These are phyloP conservation scores for Colletotrichum coccodes DNA, from an alignment of 2,329 filamentous ascomycete genomes.

Conservation along the genomic window DNA sequence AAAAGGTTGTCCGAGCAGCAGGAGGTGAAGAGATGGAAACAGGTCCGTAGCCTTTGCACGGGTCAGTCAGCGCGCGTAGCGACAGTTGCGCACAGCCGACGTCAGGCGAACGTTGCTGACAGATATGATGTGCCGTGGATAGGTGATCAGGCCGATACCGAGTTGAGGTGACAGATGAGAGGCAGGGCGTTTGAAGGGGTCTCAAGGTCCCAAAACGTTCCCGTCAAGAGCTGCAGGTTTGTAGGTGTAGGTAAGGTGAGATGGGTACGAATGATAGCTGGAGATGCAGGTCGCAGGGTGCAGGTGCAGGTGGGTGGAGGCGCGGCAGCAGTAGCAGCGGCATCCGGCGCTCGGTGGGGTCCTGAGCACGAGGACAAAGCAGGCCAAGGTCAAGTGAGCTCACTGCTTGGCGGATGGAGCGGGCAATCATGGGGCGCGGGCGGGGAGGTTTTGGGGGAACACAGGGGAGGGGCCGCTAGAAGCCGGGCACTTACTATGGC, in stretches of 20 bases:
- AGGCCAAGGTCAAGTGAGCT: slow-evolving; percentile 27
- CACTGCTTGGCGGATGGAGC: slow-evolving; percentile 6
- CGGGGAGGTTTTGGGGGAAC: not conserved
- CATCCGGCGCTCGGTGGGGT: slow-evolving; percentile 26
- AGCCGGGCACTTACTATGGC: not conserved
- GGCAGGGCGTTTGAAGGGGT: slow-evolving; percentile 3
- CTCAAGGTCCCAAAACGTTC: not conserved
- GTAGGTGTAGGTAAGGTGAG: not conserved
- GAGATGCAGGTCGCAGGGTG: slow-evolving; percentile 6
- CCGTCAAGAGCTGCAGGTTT: not conserved
- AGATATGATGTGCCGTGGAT: not conserved
- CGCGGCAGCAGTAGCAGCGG: not conserved
- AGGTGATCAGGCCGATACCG: slow-evolving; percentile 6
- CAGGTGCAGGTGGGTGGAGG: not conserved
- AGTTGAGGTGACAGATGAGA: slow-evolving; percentile 8
- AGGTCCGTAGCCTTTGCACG: slow-evolving; percentile 22
- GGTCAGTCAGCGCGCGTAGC: slow-evolving; percentile 22
- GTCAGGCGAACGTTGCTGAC: slow-evolving; percentile 12
- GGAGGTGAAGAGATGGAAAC: slow-evolving; percentile 1
- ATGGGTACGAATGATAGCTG: not conserved
- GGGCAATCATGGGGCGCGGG: not conserved
- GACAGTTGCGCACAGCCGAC: slow-evolving; percentile 16
- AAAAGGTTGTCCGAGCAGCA: slow-evolving; percentile 5
- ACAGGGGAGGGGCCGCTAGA: not conserved
- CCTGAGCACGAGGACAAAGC: slow-evolving; percentile 33